Evolutionary conservation across 495 filamentous ascomycete genomes (phyloP), one percentile per base, ranked within the genome.

Genomic region (Xylaria grammica): DNA sequence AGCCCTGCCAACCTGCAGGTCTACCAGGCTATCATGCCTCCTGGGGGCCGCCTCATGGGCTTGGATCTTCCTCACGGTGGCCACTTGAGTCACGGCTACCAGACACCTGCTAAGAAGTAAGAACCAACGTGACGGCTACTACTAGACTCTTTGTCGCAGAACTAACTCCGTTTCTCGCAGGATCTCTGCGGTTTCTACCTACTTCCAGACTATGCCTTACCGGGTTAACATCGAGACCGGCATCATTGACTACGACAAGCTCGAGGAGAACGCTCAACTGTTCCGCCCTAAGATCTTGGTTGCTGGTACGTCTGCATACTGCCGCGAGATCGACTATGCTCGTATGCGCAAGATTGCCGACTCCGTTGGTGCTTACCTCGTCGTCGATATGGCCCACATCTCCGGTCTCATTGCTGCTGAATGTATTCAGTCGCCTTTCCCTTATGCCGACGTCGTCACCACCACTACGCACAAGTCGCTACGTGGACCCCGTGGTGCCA

Each of bases 381-480:
- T 98, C 52, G 92, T 94, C 52, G 96, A 99, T 72, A 99, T 99
- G 90, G 96, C 96, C 54, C 96, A 99, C 79, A 98, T 99, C 75
- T 98, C 96, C 19, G 96, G 96, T 69, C 85, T 99, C 50, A 90
- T 98, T 60, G 91, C 96, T 67, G 91, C 91, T 64, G 92, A 89
- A 69, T 94, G 96, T 73, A 97, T 98, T 70, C 92, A 94, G 65
- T 92, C 91, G 58, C 96, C 96, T 29, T 99, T 99, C 83, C 84
- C 89, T 67, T 85, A 97, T 72, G 93, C 94, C 63, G 96, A 98
- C 78, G 91, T 99, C 60, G 96, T 99, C 62, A 99, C 96, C 65
- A 99, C 96, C 61, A 99, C 96, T 62, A 99, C 96, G 53, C 96
- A 99, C 88, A 99, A 99, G 87, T 97, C 94, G 54, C 91, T 99